Conservation (phyloP, 2,329 filamentous ascomycete genomes). For the Talaromyces sp. region DNA sequence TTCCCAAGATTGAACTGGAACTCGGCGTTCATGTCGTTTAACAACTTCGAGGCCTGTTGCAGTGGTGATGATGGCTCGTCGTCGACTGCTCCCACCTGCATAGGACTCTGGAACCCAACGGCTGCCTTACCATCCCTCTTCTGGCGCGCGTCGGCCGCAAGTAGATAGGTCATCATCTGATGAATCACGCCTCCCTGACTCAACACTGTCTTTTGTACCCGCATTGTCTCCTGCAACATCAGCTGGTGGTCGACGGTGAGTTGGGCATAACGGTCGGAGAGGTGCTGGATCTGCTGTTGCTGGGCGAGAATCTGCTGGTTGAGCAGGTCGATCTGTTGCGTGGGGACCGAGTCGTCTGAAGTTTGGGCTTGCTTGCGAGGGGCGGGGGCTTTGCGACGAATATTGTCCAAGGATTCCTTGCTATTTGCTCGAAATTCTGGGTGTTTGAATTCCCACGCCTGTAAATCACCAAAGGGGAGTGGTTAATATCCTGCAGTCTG, state of each 20-base stretch:
- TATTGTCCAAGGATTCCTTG: conserved; percentile 95
- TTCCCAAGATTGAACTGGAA: conserved; percentile 65
- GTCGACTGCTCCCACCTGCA: conserved; percentile 53
- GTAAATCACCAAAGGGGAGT: background rate
- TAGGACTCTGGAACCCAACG: conserved; percentile 48
- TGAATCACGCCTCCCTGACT: conserved; percentile 73
- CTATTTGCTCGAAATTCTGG: conserved; percentile 94
- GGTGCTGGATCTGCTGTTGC: conserved; percentile 85
- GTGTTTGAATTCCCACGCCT: conserved; percentile 97
- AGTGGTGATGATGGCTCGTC: conserved; percentile 69
- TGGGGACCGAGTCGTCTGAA: conserved; percentile 75
- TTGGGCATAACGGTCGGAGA: conserved; percentile 83
- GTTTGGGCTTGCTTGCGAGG: conserved; percentile 71
- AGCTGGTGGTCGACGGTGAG: conserved; percentile 68
- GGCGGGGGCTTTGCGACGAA: conserved; percentile 90
- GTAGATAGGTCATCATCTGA: conserved; percentile 69
- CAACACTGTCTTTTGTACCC: conserved; percentile 70
- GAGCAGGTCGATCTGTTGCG: conserved; percentile 85
- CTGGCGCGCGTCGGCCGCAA: conserved; percentile 65
- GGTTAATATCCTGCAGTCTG: background rate
- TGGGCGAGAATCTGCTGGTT: conserved; percentile 87
- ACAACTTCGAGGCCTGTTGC: conserved; percentile 67
- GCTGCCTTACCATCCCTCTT: conserved; percentile 61
- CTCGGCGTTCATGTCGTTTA: conserved; percentile 67
- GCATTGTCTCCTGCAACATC: conserved; percentile 65